phyloP scores from a whole-genome alignment of 1,284 basidiomycete genomes.

The Fomitopsis palustris region DNA sequence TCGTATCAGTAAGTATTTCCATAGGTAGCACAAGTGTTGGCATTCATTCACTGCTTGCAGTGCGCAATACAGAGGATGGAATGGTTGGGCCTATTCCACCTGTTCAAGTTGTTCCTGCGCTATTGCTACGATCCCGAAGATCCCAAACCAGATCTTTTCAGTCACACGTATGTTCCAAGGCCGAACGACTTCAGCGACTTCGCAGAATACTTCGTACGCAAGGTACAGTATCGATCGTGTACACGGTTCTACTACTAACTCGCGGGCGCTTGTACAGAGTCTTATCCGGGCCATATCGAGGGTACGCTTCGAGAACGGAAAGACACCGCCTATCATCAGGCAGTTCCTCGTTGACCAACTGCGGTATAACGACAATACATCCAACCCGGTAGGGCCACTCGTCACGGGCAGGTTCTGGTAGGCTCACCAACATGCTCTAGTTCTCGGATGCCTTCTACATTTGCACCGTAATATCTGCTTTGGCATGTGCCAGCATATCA shows the following conservation, averaged over 20 bases:
- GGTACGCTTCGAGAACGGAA: conserved; percentile 83
- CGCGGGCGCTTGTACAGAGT: conserved; percentile 38
- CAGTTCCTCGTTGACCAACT: conserved; percentile 90
- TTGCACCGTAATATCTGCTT: conserved; percentile 80
- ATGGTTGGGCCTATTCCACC: conserved; percentile 90
- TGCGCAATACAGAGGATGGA: conserved; percentile 81
- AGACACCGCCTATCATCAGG: conserved; percentile 85
- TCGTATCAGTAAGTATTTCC: conserved; percentile 66
- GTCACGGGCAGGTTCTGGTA: neutral
- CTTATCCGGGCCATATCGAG: conserved; percentile 81
- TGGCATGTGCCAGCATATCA: conserved; percentile 77
- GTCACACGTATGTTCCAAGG: conserved; percentile 82
- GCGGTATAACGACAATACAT: conserved; percentile 92
- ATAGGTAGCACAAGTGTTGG: neutral
- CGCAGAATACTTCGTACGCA: conserved; percentile 92
- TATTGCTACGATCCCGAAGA: conserved; percentile 89
- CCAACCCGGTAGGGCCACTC: conserved; percentile 66
- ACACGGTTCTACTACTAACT: conserved; percentile 5
- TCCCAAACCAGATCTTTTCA: conserved; percentile 75
- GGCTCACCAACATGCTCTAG: conserved; percentile 33
- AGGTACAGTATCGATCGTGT: conserved; percentile 46
- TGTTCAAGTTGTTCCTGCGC: conserved; percentile 93
- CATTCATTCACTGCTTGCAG: conserved; percentile 35
- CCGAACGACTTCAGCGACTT: conserved; percentile 94
- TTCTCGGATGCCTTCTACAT: conserved; percentile 93